Evolutionary conservation across 257 asterid species (phyloP).

Genomic region (Prunella vulgaris): DNA sequence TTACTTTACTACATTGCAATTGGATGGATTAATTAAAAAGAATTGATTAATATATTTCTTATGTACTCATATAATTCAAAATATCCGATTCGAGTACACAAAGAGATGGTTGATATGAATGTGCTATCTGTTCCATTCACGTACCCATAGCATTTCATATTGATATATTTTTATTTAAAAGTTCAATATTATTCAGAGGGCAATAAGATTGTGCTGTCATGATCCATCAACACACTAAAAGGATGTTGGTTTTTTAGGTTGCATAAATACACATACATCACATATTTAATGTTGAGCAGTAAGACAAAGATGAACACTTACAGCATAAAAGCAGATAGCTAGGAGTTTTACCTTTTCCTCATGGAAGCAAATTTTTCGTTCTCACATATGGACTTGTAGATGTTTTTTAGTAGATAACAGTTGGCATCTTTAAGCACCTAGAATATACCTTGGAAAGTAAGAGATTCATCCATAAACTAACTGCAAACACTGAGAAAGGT

Average conservation of each 20-base stretch:
- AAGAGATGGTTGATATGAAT: too few relatives aligned
- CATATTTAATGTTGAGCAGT: neutral
- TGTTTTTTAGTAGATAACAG: slow-evolving; percentile 75
- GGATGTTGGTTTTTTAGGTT: neutral
- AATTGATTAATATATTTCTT: too few relatives aligned
- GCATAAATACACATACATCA: neutral
- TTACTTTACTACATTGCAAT: too few relatives aligned
- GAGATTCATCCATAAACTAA: slow-evolving; percentile 13
- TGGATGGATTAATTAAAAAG: too few relatives aligned
- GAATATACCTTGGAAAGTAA: slow-evolving; percentile 22
- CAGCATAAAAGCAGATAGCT: slow-evolving; percentile 18
- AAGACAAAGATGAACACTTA: slow-evolving; percentile 11
- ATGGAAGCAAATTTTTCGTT: slow-evolving; percentile 72
- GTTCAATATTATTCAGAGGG: neutral
- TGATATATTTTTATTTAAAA: too few relatives aligned
- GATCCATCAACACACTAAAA: neutral
- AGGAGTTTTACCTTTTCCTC: slow-evolving; percentile 60
- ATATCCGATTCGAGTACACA: too few relatives aligned
- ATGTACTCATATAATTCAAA: too few relatives aligned
- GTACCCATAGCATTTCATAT: too few relatives aligned
- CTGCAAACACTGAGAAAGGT: slow-evolving; percentile 9
- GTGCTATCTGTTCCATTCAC: too few relatives aligned
- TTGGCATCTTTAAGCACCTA: slow-evolving; percentile 96
- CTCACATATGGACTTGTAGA: slow-evolving; percentile 81
- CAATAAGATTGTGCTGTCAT: neutral